These are phyloP conservation scores for Herpetomonas muscarum DNA, from an alignment of 208 protist genomes.

Conservation along the genomic window DNA sequence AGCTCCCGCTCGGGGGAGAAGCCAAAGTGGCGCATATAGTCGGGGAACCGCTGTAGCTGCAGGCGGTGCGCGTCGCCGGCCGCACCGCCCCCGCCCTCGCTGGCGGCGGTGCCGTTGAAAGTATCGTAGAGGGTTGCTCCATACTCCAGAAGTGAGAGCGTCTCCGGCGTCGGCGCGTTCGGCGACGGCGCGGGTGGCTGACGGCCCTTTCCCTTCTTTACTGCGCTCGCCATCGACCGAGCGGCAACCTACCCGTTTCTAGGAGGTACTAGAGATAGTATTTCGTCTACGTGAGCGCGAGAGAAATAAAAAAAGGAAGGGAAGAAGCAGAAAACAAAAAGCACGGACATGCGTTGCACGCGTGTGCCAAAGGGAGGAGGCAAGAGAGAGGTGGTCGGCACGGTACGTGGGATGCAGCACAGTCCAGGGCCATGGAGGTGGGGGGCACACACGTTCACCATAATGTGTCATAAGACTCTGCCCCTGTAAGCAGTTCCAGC, in stretches of 20 bases:
- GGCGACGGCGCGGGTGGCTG: neutral
- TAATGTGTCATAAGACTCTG: too few relatives aligned
- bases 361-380: neutral
- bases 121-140: constrained; percentile 42
- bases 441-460: too few relatives aligned
- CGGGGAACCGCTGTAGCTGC: constrained; percentile 57
- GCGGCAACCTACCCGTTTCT: too few relatives aligned
- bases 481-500: neutral
- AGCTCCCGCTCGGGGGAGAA: constrained; percentile 65
- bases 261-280: too few relatives aligned
- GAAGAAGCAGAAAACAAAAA: neutral
- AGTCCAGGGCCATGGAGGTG: too few relatives aligned
- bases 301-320: neutral
- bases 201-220: neutral
- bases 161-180: neutral
- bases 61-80: constrained; percentile 6
- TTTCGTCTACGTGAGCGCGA: neutral
- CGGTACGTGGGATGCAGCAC: neutral
- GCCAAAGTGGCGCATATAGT: constrained; percentile 85
- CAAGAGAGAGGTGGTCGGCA: neutral
- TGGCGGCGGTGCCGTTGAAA: constrained; percentile 11
- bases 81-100: constrained; percentile 13
- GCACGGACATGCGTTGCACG: neutral
- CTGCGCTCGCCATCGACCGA: too few relatives aligned
- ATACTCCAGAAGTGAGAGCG: constrained; percentile 33